Evolutionary conservation across 139 green algal genomes (phyloP).

Genomic region (Coccomyxa sp.): DNA sequence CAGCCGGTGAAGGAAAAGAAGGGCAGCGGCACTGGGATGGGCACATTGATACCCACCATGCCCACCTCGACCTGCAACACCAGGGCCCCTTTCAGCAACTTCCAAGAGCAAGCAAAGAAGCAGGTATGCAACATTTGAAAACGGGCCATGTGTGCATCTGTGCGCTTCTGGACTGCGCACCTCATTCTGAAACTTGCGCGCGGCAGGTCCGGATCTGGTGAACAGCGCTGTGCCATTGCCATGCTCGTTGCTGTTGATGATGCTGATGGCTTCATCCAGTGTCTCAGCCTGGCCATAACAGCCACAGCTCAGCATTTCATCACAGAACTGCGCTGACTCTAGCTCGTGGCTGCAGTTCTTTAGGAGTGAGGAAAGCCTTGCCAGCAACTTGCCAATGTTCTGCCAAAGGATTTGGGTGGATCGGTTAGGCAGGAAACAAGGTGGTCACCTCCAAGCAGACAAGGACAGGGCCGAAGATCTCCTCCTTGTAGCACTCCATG

Average conservation of each 20-base stretch:
- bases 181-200: conserved; percentile 78
- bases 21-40: conserved; percentile 93
- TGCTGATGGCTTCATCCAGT: conserved; percentile 80
- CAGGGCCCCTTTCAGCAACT: background rate
- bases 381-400: too few relatives aligned
- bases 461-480: conserved; percentile 95
- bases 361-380: too few relatives aligned
- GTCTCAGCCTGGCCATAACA: conserved; percentile 37
- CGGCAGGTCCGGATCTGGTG: conserved; percentile 63
- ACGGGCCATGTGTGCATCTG: background rate
- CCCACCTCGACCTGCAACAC: conserved; percentile 46
- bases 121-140: background rate
- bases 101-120: background rate
- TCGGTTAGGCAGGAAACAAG: background rate
- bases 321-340: too few relatives aligned
- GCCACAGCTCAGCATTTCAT: background rate
- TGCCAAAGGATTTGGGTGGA: background rate
- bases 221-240: conserved; percentile 96
- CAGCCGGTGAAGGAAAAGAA: conserved; percentile 96
- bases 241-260: conserved; percentile 88
- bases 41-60: conserved; percentile 93
- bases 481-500: conserved; percentile 89
- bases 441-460: conserved; percentile 67
- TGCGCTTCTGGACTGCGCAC: conserved; percentile 15
- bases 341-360: too few relatives aligned